These are phyloP conservation scores for Penicillium freii DNA, from an alignment of 2,329 filamentous ascomycete genomes.

Conservation along the genomic window DNA sequence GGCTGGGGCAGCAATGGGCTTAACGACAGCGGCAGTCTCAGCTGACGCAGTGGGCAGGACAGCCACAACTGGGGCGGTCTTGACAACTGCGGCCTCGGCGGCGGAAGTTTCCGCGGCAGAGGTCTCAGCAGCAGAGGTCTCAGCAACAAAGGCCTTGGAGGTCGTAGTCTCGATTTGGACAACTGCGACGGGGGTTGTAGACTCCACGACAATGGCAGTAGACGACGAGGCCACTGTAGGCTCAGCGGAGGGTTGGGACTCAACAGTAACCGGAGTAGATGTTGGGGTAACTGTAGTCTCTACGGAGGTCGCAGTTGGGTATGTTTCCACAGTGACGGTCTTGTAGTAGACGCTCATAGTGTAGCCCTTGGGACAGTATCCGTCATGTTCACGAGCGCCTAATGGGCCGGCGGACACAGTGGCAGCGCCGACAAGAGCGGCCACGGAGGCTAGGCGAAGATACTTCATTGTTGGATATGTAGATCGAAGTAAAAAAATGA, in stretches of 20 bases:
- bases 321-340: slow-evolving; percentile 24
- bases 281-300: slow-evolving; percentile 17
- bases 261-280: slow-evolving; percentile 4
- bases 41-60: background rate
- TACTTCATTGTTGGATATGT: slow-evolving; percentile 26
- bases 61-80: background rate
- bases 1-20: background rate
- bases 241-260: slow-evolving; percentile 4
- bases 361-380: slow-evolving; percentile 30
- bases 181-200: background rate
- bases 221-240: slow-evolving; percentile 13
- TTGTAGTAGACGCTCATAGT: slow-evolving; percentile 29
- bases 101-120: background rate
- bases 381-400: slow-evolving; percentile 11
- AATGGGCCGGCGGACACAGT: slow-evolving; percentile 28
- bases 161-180: slow-evolving; percentile 1
- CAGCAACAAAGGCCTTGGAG: slow-evolving; percentile 2
- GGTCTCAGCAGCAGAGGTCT: slow-evolving; percentile 1
- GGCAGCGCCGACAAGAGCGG: slow-evolving; percentile 27
- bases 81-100: background rate
- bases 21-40: background rate
- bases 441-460: slow-evolving; percentile 23
- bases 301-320: slow-evolving; percentile 7
- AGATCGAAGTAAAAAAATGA: slow-evolving; percentile 3
- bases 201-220: background rate